Conservation (phyloP, 164 flowering plant genomes). For the Stephania cephalantha region DNA sequence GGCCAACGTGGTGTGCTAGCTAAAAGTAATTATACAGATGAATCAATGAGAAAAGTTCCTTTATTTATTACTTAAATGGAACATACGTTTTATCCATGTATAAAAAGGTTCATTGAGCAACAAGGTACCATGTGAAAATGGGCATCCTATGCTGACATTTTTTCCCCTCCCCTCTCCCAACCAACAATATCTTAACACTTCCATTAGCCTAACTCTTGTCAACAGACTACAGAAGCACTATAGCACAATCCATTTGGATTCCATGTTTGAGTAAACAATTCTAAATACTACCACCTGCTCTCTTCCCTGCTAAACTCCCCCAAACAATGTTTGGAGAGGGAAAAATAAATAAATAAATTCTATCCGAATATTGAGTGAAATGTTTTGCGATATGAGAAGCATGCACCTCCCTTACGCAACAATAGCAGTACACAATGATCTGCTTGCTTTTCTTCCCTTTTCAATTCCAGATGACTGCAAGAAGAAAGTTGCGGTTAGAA, state of each 20-base stretch:
- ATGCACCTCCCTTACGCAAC: not conserved
- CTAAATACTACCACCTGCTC: not conserved
- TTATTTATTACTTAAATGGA: too few relatives aligned
- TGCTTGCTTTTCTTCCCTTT: not conserved
- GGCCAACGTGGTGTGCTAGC: too few relatives aligned
- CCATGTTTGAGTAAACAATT: not conserved
- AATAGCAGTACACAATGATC: constrained; percentile 3
- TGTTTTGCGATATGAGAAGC: not conserved
- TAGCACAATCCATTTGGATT: not conserved
- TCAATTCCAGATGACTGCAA: constrained; percentile 5
- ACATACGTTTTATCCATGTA: not conserved
- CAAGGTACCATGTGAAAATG: not conserved
- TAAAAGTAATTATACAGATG: too few relatives aligned
- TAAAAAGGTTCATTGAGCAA: not conserved
- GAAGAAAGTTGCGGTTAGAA: not conserved
- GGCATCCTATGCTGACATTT: not conserved
- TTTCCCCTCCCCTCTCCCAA: not conserved
- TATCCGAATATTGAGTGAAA: not conserved
- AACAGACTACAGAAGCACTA: too few relatives aligned
- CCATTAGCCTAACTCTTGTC: not conserved
- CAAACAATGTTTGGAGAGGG: not conserved
- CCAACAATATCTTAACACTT: not conserved
- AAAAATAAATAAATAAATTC: not conserved
- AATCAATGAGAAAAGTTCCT: too few relatives aligned
- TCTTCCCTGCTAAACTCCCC: not conserved